These are phyloP conservation scores for Thermoascus crustaceus DNA, from an alignment of 2,329 filamentous ascomycete genomes.

Conservation along the genomic window DNA sequence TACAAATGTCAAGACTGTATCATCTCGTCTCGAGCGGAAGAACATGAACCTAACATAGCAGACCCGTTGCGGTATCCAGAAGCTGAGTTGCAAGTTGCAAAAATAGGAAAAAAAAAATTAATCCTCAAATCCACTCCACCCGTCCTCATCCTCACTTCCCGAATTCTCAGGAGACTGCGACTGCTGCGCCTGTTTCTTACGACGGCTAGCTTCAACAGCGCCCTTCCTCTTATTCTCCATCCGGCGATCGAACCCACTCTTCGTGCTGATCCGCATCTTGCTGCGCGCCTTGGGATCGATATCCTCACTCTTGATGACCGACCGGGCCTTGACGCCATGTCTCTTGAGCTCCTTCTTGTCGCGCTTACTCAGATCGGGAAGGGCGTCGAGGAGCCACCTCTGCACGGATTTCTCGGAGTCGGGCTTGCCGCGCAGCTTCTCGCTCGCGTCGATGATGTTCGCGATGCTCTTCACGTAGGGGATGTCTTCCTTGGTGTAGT, in stretches of 20 bases:
- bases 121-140: conserved; percentile 34
- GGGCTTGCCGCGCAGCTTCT: conserved; percentile 54
- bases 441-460: conserved; percentile 79
- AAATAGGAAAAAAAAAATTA: conserved; percentile 12
- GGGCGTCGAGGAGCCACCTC: conserved; percentile 78
- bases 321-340: conserved; percentile 65
- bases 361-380: conserved; percentile 76
- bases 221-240: conserved; percentile 40
- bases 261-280: conserved; percentile 62
- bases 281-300: conserved; percentile 35
- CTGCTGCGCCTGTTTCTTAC: conserved; percentile 19
- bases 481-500: conserved; percentile 93
- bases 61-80: no score
- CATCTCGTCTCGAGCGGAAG: no score
- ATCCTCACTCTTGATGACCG: conserved; percentile 29
- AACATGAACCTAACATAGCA: no score
- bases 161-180: conserved; percentile 11
- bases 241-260: conserved; percentile 42
- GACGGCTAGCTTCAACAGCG: conserved; percentile 36
- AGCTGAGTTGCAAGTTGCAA: no score
- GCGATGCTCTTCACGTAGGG: conserved; percentile 83
- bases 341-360: conserved; percentile 76
- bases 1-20: no score
- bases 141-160: conserved; percentile 24
- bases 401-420: conserved; percentile 55